Evolutionary conservation across 2,329 filamentous ascomycete genomes (phyloP), one percentile per base, ranked within the genome.

Genomic region (Ciborinia camelliae): DNA sequence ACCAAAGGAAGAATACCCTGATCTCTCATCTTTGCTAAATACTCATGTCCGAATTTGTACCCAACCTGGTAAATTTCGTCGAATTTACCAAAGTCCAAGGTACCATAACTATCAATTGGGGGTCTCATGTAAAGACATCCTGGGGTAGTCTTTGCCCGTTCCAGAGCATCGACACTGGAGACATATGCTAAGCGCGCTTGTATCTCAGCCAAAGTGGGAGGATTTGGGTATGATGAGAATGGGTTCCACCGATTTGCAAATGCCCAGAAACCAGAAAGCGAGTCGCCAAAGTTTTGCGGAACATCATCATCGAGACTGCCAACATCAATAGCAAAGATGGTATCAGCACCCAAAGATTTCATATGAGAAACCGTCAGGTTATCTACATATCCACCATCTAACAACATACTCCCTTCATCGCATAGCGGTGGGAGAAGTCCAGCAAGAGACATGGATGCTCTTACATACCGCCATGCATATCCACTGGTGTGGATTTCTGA

Each of bases 61-160:
- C 95, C 96, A 14, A 97, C 84, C 70, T 90, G 83, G 73, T 96
- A 97, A 62, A 99, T 94, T 81, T 99, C 96, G 73, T 98, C 94
- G 76, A 99, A 99, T 77, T 96, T 97, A 67, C 88, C 91, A 80
- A 99, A 99, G 65, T 99, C 95, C 37, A 99, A 80, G 1, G 95
- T 99, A 5, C 93, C 95, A 72, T 97, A 99, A 1, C 86, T 84
- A 74, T 98, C 95, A 68, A 99, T 90, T 0, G 95, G 95, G 5
- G 96, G 96, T 0, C 95, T 86, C 91, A 99, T 96, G 77, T 99
- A 99, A 61, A 96, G 82, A 76, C 94, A 98, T 0, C 95, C 95
- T 0, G 92, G 87, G 73, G 90, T 94, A 5, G 83, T 89, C 81
- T 99, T 99, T 30, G 95, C 95, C 45, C 93, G 85, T 77, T 99